phyloP scores from a whole-genome alignment of 1,284 basidiomycete genomes.

The Cutaneotrichosporon cutaneum region DNA sequence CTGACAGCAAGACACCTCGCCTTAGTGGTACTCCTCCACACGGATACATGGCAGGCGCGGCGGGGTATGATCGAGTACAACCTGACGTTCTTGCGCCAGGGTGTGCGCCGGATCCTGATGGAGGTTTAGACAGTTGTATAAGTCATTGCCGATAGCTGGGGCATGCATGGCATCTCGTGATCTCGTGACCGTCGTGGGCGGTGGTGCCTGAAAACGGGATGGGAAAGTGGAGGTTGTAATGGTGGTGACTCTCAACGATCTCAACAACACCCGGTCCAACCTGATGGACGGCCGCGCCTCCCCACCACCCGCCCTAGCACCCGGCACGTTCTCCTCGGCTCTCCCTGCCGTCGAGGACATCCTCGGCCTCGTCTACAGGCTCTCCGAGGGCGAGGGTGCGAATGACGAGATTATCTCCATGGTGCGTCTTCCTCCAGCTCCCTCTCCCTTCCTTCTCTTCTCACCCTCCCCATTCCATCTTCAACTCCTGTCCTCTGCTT shows the following conservation, averaged over 20 bases:
- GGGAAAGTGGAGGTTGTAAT: too few relatives aligned
- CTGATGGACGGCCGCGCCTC: too few relatives aligned
- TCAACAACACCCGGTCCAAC: too few relatives aligned
- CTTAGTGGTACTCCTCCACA: conserved; percentile 75
- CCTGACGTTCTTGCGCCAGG: conserved; percentile 72
- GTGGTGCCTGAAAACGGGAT: too few relatives aligned
- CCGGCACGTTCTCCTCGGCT: conserved; percentile 21
- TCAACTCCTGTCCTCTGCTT: too few relatives aligned
- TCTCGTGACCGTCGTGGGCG: not conserved
- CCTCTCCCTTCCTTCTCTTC: not conserved
- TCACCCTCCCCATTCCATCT: too few relatives aligned
- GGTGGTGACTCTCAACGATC: too few relatives aligned
- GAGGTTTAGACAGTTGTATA: conserved; percentile 25
- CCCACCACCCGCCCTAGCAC: conserved; percentile 4
- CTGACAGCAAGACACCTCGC: conserved; percentile 60
- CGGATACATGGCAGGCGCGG: conserved; percentile 71
- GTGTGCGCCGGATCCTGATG: conserved; percentile 54
- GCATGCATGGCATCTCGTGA: not conserved
- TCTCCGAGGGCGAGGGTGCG: conserved; percentile 14
- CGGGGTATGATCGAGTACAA: conserved; percentile 89
- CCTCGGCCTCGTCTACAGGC: conserved; percentile 17
- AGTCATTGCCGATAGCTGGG: not conserved
- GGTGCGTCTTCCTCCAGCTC: conserved; percentile 4
- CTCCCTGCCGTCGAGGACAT: conserved; percentile 22
- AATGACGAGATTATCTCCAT: conserved; percentile 16